These are phyloP conservation scores for Ilex asprella DNA, from an alignment of 257 asterid genomes.

Conservation along the genomic window DNA sequence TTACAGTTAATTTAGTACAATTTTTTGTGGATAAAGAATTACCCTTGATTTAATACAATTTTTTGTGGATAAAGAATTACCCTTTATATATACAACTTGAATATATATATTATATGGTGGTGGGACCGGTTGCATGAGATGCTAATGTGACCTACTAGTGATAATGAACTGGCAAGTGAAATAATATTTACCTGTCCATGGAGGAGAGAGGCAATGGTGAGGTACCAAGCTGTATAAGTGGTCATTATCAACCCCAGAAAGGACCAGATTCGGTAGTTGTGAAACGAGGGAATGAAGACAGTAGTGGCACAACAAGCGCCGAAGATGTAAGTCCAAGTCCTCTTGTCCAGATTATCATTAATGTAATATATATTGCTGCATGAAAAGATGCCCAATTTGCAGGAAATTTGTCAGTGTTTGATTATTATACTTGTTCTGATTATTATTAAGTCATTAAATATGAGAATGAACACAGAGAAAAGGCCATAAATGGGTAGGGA, in stretches of 20 bases:
- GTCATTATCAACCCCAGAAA: constrained; percentile 85
- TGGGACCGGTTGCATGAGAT: no score
- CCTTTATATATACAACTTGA: no score
- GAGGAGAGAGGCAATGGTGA: constrained; percentile 70
- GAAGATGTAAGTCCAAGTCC: constrained; percentile 88
- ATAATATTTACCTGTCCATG: constrained; percentile 71
- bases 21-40: no score
- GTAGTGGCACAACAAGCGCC: constrained; percentile 98
- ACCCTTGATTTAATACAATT: no score
- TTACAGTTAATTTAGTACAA: no score
- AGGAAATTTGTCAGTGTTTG: neutral
- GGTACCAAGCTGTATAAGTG: constrained; percentile 95
- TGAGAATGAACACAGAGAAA: neutral
- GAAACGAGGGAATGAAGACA: constrained; percentile 87
- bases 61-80: no score
- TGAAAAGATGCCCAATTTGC: neutral
- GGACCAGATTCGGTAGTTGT: constrained; percentile 92
- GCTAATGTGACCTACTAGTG: no score
- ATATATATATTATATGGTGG: no score
- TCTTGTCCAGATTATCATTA: constrained; percentile 93
- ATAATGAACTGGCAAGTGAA: neutral
- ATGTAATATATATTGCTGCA: constrained; percentile 93
- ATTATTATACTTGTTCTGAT: neutral
- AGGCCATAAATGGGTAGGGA: no score
- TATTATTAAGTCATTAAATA: neutral